Evolutionary conservation across 768 basidiomycete genomes (phyloP).

Genomic region (Leccinum subtestaceum): DNA sequence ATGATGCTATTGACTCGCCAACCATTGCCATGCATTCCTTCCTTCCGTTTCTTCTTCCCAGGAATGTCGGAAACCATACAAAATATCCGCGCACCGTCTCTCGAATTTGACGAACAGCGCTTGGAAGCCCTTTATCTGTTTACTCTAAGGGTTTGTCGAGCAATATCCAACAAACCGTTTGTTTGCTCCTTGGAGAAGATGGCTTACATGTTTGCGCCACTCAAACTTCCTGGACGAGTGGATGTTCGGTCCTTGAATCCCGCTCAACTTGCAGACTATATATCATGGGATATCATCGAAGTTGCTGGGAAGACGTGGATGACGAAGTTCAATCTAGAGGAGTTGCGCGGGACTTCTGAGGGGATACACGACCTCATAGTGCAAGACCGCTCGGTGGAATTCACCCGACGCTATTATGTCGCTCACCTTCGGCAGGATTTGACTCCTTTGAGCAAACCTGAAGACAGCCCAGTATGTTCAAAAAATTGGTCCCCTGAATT

Average conservation of each 20-base stretch:
- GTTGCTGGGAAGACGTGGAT: slow-evolving; percentile 53
- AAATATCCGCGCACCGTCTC: slow-evolving; percentile 45
- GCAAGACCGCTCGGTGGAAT: slow-evolving; percentile 75
- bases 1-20: slow-evolving; percentile 64
- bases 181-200: slow-evolving; percentile 51
- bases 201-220: slow-evolving; percentile 67
- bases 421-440: slow-evolving; percentile 60
- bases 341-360: slow-evolving; percentile 22
- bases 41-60: slow-evolving; percentile 60
- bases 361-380: slow-evolving; percentile 64
- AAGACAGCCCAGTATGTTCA: slow-evolving; percentile 57
- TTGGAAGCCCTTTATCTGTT: slow-evolving; percentile 53
- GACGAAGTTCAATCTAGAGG: slow-evolving; percentile 43
- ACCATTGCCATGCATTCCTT: slow-evolving; percentile 56
- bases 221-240: slow-evolving; percentile 35
- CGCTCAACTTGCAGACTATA: slow-evolving; percentile 38
- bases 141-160: slow-evolving; percentile 60
- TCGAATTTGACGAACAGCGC: slow-evolving; percentile 47
- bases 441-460: slow-evolving; percentile 68
- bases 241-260: slow-evolving; percentile 25
- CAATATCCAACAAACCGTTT: slow-evolving; percentile 67
- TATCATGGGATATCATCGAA: slow-evolving; percentile 64
- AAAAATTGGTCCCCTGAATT: neutral
- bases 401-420: slow-evolving; percentile 66
- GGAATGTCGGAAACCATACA: slow-evolving; percentile 43